Conservation (phyloP, 768 basidiomycete genomes). For the Trametes sanguinea region DNA sequence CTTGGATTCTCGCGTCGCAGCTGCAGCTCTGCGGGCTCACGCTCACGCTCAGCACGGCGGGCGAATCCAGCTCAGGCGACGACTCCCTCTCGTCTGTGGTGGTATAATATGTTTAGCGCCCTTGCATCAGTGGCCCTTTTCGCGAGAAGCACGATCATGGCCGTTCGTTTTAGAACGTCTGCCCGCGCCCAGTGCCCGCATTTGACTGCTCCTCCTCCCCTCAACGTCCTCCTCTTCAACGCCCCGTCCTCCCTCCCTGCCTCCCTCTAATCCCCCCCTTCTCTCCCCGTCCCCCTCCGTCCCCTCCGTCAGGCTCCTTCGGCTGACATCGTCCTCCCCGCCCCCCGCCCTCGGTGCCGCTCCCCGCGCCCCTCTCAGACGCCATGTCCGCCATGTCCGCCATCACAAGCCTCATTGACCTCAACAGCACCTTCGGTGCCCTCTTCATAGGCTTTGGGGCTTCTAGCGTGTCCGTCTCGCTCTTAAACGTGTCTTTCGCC, state of each 20-base stretch:
- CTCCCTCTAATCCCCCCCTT: background rate
- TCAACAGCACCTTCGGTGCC: slow-evolving; percentile 55
- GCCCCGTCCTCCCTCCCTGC: background rate
- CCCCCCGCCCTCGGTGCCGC: background rate
- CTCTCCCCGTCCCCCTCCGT: background rate
- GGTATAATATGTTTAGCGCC: too few species aligned
- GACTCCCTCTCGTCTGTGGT: too few species aligned
- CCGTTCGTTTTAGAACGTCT: too few species aligned
- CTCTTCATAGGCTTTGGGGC: slow-evolving; percentile 58
- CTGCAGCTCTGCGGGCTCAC: background rate
- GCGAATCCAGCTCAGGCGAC: too few species aligned
- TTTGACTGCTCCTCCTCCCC: background rate
- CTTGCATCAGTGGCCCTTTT: too few species aligned
- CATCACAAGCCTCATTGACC: slow-evolving; percentile 14
- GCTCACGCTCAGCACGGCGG: too few species aligned
- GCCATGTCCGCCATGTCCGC: slow-evolving; percentile 17
- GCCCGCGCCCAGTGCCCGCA: too few species aligned
- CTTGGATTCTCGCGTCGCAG: background rate
- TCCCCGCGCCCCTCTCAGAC: background rate
- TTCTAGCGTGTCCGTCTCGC: slow-evolving; percentile 38
- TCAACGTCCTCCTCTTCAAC: background rate
- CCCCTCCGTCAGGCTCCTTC: background rate
- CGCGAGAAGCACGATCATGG: too few species aligned
- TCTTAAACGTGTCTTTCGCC: background rate
- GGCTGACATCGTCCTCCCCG: background rate